Base-by-base conservation (phyloP, 2,329 filamentous ascomycete species). In the Cadophora sp. region DNA sequence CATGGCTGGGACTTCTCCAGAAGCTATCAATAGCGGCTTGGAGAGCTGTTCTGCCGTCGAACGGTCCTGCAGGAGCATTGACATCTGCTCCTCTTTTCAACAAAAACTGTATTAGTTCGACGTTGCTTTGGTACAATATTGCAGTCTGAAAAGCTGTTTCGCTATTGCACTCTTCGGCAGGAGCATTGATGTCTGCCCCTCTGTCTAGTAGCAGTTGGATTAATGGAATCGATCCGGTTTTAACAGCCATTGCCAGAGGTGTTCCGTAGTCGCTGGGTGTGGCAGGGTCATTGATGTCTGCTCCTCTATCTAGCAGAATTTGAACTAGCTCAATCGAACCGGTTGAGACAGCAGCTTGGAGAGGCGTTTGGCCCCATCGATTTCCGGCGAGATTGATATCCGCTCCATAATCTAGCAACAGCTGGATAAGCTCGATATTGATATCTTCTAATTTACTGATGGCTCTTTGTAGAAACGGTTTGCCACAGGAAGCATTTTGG, bases 11-110 rank as follows among this genome's bases (percentile, higher is more conserved):
- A 6, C 8, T 39, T 13, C 2, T 2, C 9, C 60, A 60, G 4
- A 16, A 5, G 3, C 33, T 18, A 20, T 53, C 8, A 24, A 50
- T 56, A 14, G 69, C 67, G 55, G 58, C 39, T 62, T 72, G 70
- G 66, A 70, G 65, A 33, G 70, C 66, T 24, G 68, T 71, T 64
- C 47, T 59, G 8, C 68, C 69, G 9, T 22, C 7, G 45, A 13
- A 30, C 27, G 27, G 20, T 59, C 62, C 65, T 36, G 65, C 50
- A 22, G 45, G 45, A 7, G 45, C 45, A 14, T 68, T 68, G 58
- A 55, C 22, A 64, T 70, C 55, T 48, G 68, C 65, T 56, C 58
- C 27, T 51, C 48, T 39, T 50, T 67, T 51, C 27, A 70, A 62
- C 14, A 70, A 45, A 20, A 68, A 60, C 11, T 41, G 53, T 43